These are phyloP conservation scores for Colletotrichum sp. DNA, from an alignment of 2,329 filamentous ascomycete genomes.

Conservation along the genomic window DNA sequence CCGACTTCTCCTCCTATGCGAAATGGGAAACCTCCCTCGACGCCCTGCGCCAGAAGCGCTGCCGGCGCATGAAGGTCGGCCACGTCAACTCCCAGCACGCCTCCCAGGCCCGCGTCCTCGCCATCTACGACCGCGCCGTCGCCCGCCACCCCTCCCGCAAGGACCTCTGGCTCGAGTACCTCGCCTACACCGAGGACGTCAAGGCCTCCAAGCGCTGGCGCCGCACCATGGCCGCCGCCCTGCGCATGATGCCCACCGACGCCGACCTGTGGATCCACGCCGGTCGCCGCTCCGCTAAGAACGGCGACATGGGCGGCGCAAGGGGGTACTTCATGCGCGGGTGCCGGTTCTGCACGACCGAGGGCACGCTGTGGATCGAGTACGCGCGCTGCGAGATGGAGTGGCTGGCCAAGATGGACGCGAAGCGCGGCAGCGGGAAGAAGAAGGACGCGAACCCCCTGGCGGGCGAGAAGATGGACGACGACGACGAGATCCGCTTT, in stretches of 20 bases:
- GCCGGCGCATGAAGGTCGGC: slow-evolving; percentile 80
- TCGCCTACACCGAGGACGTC: slow-evolving; percentile 77
- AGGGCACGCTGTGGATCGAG: slow-evolving; percentile 81
- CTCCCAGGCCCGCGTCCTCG: slow-evolving; percentile 84
- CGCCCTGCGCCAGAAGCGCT: slow-evolving; percentile 79
- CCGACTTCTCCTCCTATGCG: slow-evolving; percentile 86
- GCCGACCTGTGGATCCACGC: slow-evolving; percentile 87
- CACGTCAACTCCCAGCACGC: slow-evolving; percentile 67
- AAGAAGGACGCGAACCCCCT: slow-evolving; percentile 55
- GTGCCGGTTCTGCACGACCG: slow-evolving; percentile 83
- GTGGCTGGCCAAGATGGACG: slow-evolving; percentile 83
- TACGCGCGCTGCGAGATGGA: slow-evolving; percentile 93
- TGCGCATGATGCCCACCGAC: slow-evolving; percentile 86
- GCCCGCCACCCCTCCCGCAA: slow-evolving; percentile 83
- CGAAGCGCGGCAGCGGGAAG: slow-evolving; percentile 69
- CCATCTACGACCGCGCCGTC: slow-evolving; percentile 86
- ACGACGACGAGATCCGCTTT: slow-evolving; percentile 51
- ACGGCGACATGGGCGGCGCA: slow-evolving; percentile 87
- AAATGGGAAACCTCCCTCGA: slow-evolving; percentile 75
- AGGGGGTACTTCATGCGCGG: slow-evolving; percentile 87
- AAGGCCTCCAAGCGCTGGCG: slow-evolving; percentile 71
- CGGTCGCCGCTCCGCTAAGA: slow-evolving; percentile 75
- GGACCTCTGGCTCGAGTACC: slow-evolving; percentile 87
- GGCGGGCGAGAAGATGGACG: slow-evolving; percentile 53
- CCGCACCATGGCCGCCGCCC: slow-evolving; percentile 67